Base-by-base conservation (phyloP, 2,329 filamentous ascomycete species). In the Neonectria punicea region DNA sequence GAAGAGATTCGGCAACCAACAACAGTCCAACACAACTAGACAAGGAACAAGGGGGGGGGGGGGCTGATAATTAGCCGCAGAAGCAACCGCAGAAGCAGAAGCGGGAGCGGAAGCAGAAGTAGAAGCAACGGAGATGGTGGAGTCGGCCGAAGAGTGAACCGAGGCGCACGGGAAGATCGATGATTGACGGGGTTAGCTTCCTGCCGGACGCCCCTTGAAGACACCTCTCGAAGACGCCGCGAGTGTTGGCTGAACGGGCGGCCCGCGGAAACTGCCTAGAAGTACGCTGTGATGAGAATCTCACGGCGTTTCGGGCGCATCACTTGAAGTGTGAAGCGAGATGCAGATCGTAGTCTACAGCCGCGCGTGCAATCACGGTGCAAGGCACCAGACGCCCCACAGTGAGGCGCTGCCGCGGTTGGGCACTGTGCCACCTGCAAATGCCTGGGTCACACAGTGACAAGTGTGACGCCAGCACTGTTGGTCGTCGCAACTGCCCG, bases 341-440 rank as follows among this genome's bases (percentile, higher is more conserved):
- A 61, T 65, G 60, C 60, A 70, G 64, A 59, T 53, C 49, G 71
- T 66, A 30, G 30, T 30, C 30, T 10, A 73, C 71, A 73, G 70
- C 70, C 72, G 72, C 72, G 65, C 64, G 68, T 69, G 66, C 71
- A 66, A 65, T 61, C 62, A 70, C 60, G 58, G 61, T 55, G 53
- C 63, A 69, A 56, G 71, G 71, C 30, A 41, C n/a, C 39, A 53
- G 61, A 51, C 56, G 66, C 58, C 66, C 70, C 72, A 72, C 67
- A 55, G 61, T 64, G 43, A 58, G 49, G 61, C 62, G 44, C 49
- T 61, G 46, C 30, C 49, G 46, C 63, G 32, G 18, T 47, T 25
- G n/a, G n/a, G 53, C 67, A 73, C 71, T 73, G 71, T 73, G 54
- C 34, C 34, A 41, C 28, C 60, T 14, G 50, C 32, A 4, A 51